Evolutionary conservation across 1,284 basidiomycete species (phyloP).

Genomic region (Puccinia polysora): DNA sequence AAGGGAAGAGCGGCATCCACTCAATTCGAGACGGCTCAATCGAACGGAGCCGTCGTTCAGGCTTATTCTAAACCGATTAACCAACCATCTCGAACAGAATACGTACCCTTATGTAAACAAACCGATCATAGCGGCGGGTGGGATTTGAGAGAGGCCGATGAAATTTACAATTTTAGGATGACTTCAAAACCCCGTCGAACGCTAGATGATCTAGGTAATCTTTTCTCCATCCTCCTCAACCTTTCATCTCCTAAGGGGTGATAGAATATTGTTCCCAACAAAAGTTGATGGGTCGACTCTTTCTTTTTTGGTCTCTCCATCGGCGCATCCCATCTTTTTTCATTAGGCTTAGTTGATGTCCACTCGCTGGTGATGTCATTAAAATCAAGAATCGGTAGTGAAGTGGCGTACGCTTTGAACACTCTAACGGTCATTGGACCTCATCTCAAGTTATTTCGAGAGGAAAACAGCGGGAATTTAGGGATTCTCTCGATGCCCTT

Average conservation of each 20-base stretch:
- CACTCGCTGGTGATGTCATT: conserved; percentile 83
- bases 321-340: no score
- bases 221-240: not conserved
- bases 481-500: conserved; percentile 65
- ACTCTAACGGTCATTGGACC: conserved; percentile 79
- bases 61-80: conserved; percentile 12
- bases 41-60: not conserved
- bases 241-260: not conserved
- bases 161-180: conserved; percentile 59
- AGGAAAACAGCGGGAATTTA: conserved; percentile 57
- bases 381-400: conserved; percentile 73
- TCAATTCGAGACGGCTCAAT: conserved; percentile 9
- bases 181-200: conserved; percentile 63
- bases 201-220: conserved; percentile 66
- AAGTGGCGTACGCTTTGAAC: conserved; percentile 83
- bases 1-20: conserved; percentile 9
- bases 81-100: conserved; percentile 58
- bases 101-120: conserved; percentile 73
- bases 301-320: conserved; percentile 6
- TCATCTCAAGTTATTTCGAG: conserved; percentile 58
- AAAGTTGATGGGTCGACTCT: not conserved
- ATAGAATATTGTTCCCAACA: no score
- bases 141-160: conserved; percentile 68
- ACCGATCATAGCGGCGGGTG: conserved; percentile 77
- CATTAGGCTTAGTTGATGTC: conserved; percentile 70